Evolutionary conservation across 352 stramenopile genomes (phyloP).

Genomic region (Phytophthora palmivora): DNA sequence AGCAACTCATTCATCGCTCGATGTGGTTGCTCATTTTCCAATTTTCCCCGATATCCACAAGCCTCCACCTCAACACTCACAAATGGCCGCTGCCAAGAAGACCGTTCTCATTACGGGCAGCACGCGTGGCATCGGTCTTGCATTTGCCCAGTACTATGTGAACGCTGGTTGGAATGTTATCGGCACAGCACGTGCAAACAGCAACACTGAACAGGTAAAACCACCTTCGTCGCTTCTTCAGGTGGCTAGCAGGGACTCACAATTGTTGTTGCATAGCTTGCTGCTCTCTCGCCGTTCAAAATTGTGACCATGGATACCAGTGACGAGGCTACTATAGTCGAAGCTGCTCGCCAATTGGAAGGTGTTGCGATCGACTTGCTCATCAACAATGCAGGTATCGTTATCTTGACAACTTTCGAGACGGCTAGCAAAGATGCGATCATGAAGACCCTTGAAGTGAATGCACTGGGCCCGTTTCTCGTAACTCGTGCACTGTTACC

Average conservation of each 20-base stretch:
- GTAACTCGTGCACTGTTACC: constrained; percentile 3
- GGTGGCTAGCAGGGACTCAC: background rate
- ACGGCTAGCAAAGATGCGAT: constrained; percentile 3
- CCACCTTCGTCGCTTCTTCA: background rate
- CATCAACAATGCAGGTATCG: constrained; percentile 19
- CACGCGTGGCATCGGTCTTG: constrained; percentile 14
- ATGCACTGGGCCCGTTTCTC: constrained; percentile 9
- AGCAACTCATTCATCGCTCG: too few relatives aligned
- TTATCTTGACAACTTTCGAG: constrained; percentile 5
- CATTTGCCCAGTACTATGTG: constrained; percentile 6
- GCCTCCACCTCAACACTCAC: too few relatives aligned
- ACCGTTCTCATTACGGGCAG: constrained; percentile 12
- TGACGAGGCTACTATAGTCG: constrained; percentile 6
- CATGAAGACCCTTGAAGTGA: constrained; percentile 17
- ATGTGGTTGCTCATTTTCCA: too few relatives aligned
- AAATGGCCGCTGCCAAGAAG: constrained; percentile 7
- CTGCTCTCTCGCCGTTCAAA: constrained; percentile 12
- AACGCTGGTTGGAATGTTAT: constrained; percentile 20
- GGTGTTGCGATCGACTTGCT: constrained; percentile 15
- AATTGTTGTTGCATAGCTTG: background rate
- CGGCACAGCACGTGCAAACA: constrained; percentile 15
- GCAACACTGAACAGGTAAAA: constrained; percentile 7
- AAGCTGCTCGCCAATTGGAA: constrained; percentile 13
- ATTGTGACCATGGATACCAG: constrained; percentile 2
- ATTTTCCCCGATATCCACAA: too few relatives aligned